These are phyloP conservation scores for Cyclostephanos invisitatus DNA, from an alignment of 108 stramenopile genomes.

Conservation along the genomic window DNA sequence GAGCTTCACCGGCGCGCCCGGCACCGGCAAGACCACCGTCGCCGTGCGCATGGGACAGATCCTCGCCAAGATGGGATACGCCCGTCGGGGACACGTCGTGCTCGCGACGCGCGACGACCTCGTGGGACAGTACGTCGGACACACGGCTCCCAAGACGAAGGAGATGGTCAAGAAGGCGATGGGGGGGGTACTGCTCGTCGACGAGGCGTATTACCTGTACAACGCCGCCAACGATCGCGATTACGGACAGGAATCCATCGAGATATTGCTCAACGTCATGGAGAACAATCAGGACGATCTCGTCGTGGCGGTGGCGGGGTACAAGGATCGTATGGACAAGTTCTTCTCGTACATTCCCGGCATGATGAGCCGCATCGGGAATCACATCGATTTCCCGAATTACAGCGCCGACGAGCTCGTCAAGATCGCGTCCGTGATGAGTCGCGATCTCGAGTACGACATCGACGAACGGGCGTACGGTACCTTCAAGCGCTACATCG, in stretches of 20 bases:
- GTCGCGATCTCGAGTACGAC: slow-evolving; percentile 91
- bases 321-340: slow-evolving; percentile 98
- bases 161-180: slow-evolving; percentile 99
- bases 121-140: slow-evolving; percentile 98
- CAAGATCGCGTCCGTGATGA: slow-evolving; percentile 91
- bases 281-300: slow-evolving; percentile 97
- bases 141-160: slow-evolving; percentile 99
- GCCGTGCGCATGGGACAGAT: slow-evolving; percentile 98
- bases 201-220: slow-evolving; percentile 99
- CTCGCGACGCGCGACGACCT: slow-evolving; percentile 98
- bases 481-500: slow-evolving; percentile 91
- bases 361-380: slow-evolving; percentile 97
- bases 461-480: slow-evolving; percentile 68
- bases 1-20: slow-evolving; percentile 97
- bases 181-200: slow-evolving; percentile 95
- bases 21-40: slow-evolving; percentile 98
- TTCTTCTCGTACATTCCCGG: slow-evolving; percentile 99
- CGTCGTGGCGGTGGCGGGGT: slow-evolving; percentile 96
- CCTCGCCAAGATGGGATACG: slow-evolving; percentile 98
- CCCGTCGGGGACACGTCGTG: slow-evolving; percentile 95
- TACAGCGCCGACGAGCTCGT: slow-evolving; percentile 94
- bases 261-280: slow-evolving; percentile 98
- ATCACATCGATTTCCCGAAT: slow-evolving; percentile 99
- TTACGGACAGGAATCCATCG: slow-evolving; percentile 98
- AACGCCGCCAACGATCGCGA: slow-evolving; percentile 97